phyloP scores from a whole-genome alignment of 2,329 filamentous ascomycete species.

The Calonectria leucothoes region DNA sequence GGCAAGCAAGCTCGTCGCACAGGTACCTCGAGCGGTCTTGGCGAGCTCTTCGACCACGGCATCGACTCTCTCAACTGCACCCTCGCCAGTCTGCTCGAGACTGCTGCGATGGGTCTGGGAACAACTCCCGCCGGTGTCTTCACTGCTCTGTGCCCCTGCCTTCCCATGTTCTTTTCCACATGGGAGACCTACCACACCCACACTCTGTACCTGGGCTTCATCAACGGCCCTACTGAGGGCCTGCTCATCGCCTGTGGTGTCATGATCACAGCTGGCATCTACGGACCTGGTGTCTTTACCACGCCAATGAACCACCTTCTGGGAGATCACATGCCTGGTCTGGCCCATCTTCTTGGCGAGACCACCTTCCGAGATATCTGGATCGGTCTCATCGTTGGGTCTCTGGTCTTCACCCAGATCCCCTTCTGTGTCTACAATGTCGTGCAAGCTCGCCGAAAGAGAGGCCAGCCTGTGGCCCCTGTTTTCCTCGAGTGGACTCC shows the following conservation, averaged over 20 bases:
- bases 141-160: slow-evolving; percentile 88
- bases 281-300: slow-evolving; percentile 89
- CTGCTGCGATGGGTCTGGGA: slow-evolving; percentile 92
- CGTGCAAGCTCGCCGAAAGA: slow-evolving; percentile 76
- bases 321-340: slow-evolving; percentile 62
- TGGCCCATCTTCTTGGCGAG: slow-evolving; percentile 72
- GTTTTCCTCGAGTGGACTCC: slow-evolving; percentile 95
- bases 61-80: slow-evolving; percentile 99
- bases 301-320: slow-evolving; percentile 78
- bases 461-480: slow-evolving; percentile 80
- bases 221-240: slow-evolving; percentile 98
- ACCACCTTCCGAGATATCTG: slow-evolving; percentile 88
- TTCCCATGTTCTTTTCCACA: slow-evolving; percentile 99
- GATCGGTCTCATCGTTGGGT: slow-evolving; percentile 76
- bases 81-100: slow-evolving; percentile 88
- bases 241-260: slow-evolving; percentile 87
- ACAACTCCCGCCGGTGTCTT: slow-evolving; percentile 87
- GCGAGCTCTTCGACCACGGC: slow-evolving; percentile 98
- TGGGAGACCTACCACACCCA: slow-evolving; percentile 99
- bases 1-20: slow-evolving; percentile 97
- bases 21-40: slow-evolving; percentile 92
- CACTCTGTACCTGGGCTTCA: slow-evolving; percentile 92
- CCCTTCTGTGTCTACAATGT: slow-evolving; percentile 94
- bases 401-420: slow-evolving; percentile 79
- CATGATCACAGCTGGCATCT: slow-evolving; percentile 89